Percentiles rank a stretch among this genome's conserved stretches.
Evolutionary conservation across 1,284 basidiomycete species (phyloP).

Genomic region (Ceratorhiza oryzae-sativae): DNA sequence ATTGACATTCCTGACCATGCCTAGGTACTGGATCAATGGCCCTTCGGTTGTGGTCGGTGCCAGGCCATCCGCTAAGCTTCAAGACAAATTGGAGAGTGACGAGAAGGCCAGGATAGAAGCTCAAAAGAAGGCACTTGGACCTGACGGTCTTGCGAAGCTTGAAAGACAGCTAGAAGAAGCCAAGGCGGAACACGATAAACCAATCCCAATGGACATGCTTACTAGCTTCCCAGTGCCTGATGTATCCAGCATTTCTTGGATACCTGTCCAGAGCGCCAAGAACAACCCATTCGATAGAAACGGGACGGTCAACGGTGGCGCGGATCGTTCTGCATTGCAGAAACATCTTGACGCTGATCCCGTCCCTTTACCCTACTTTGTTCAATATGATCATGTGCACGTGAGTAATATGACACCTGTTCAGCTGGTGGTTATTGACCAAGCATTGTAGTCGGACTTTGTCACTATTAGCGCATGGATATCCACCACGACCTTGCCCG

Average conservation of each 20-base stretch:
- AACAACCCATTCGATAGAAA: conserved; percentile 54
- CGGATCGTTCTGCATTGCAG: conserved; percentile 57
- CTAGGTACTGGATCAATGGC: conserved; percentile 79
- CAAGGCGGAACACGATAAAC: conserved; percentile 84
- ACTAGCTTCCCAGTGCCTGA: conserved; percentile 87
- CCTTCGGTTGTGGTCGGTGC: conserved; percentile 80
- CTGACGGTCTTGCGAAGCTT: conserved; percentile 78
- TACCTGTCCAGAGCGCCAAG: conserved; percentile 84
- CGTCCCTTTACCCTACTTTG: conserved; percentile 79
- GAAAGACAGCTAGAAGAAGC: conserved; percentile 78
- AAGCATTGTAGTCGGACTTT: conserved; percentile 80
- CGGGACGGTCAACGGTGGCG: conserved; percentile 43
- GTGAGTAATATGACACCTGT: conserved; percentile 52
- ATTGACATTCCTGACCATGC: conserved; percentile 28
- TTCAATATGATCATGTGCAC: conserved; percentile 89
- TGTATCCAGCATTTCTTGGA: conserved; percentile 92
- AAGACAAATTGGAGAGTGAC: conserved; percentile 79
- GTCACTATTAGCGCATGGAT: conserved; percentile 82
- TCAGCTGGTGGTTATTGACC: conserved; percentile 15
- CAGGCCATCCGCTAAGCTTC: conserved; percentile 87
- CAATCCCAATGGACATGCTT: conserved; percentile 83
- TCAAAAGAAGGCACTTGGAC: conserved; percentile 77
- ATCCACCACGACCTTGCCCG: conserved; percentile 74
- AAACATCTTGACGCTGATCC: conserved; percentile 77
- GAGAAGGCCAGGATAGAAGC: conserved; percentile 80